Conservation (phyloP, 345 rosid species). For the Salix suchowensis region DNA sequence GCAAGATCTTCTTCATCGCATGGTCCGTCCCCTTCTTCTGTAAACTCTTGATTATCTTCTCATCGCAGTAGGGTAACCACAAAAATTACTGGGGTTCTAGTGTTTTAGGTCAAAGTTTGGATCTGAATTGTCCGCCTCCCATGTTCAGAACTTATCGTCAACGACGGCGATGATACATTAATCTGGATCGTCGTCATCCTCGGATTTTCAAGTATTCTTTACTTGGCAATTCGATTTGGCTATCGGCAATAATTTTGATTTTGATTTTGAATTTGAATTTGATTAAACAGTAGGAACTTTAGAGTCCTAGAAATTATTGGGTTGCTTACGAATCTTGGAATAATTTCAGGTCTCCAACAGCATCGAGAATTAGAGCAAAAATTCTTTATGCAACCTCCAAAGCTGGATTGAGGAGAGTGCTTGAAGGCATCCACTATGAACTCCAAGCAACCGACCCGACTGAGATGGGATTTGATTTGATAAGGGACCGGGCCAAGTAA, state of each 20-base stretch:
- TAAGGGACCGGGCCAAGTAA: slow-evolving; percentile 68
- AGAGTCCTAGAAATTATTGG: background rate
- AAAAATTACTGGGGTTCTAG: too few species aligned
- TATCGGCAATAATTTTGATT: background rate
- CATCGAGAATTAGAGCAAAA: slow-evolving; percentile 82
- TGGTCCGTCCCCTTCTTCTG: slow-evolving; percentile 45
- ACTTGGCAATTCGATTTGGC: background rate
- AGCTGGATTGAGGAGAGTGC: slow-evolving; percentile 71
- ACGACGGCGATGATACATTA: background rate
- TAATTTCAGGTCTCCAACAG: slow-evolving; percentile 66
- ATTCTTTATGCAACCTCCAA: slow-evolving; percentile 89
- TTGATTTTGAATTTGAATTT: background rate
- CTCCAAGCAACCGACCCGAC: slow-evolving; percentile 93
- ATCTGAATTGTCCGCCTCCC: background rate
- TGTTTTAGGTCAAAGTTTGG: background rate
- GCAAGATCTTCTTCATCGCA: slow-evolving; percentile 98
- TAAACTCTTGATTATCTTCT: background rate
- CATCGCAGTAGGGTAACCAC: background rate
- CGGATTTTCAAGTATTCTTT: background rate
- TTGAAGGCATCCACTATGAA: slow-evolving; percentile 90
- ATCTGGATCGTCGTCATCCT: background rate
- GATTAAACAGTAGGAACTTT: background rate
- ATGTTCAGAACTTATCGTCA: background rate
- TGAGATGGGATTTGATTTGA: slow-evolving; percentile 94
- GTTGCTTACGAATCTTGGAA: background rate